Evolutionary conservation across 345 rosid species (phyloP), one percentile per base, ranked within the genome.

Genomic region (Xanthoceras sorbifolium): DNA sequence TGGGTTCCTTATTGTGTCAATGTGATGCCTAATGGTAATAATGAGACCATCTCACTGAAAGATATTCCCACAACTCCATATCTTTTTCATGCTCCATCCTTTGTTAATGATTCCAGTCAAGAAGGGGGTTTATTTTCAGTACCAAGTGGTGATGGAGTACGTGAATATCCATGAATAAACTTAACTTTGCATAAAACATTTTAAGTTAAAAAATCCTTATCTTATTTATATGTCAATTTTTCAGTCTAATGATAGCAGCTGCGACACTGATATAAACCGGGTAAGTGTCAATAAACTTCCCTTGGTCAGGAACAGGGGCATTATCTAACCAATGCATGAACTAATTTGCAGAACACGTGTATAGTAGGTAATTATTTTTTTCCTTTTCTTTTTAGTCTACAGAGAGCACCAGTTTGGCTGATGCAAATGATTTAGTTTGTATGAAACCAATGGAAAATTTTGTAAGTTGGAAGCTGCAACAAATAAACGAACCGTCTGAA

Each of bases 401-500:
- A 31, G 54, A 75, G 31, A 11, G 55, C 34, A 17, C 18, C 5
- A 52, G 71, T 71, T 65, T 75, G 40, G 50, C 48, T 25, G 50
- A 65, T 18, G 50, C 36, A 2, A 38, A 65, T 36, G 55, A 44
- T 65, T 2, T 25, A 52, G 48, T 65, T 75, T 54, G 32, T 18
- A 20, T 2, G 23, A 75, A 54, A 10, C 31, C 29, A 36, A 14
- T 36, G 50, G 46, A 55, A 9, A 59, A 67, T 17, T 38, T 65
- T 76, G 65, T 67, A 26, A n/a, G 15, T 34, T 57, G 67, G 74
- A 76, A 60, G 63, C 66, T n/a, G 61, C 77, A 54, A 28, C 84
- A 76, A 68, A 83, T 83, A 72, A 76, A 57, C 70, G 76, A 76
- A 74, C 81, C 66, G 29, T 83, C 77, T 59, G 81, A 83, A 67